Evolutionary conservation across 1,284 basidiomycete genomes (phyloP).

Genomic region (Wolfiporia cocos): DNA sequence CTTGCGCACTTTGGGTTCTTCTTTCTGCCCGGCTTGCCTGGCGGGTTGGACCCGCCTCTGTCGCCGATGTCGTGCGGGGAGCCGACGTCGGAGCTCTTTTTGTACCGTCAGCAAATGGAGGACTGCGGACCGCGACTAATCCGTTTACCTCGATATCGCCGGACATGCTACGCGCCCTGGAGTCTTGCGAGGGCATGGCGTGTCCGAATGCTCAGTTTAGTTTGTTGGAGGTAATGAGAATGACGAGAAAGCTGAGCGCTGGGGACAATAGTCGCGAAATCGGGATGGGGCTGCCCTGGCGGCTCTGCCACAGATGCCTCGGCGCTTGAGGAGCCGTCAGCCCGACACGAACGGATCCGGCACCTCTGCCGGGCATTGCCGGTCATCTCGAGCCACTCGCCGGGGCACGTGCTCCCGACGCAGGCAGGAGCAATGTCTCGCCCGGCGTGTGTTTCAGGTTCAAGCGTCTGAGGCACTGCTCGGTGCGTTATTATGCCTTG

Average conservation of each 20-base stretch:
- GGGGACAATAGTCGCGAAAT: not conserved
- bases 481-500: no score
- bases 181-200: slow-evolving; percentile 24
- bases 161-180: slow-evolving; percentile 53
- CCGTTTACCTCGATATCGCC: slow-evolving; percentile 50
- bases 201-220: no score
- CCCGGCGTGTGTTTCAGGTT: no score
- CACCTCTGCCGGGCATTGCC: not conserved
- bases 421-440: no score
- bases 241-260: not conserved
- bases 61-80: slow-evolving; percentile 37
- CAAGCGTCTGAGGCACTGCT: no score
- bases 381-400: no score
- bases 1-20: slow-evolving; percentile 74
- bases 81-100: slow-evolving; percentile 57
- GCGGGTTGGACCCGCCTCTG: slow-evolving; percentile 18
- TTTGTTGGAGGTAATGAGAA: no score
- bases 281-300: no score
- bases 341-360: slow-evolving; percentile 9
- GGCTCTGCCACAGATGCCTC: not conserved
- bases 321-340: not conserved
- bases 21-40: slow-evolving; percentile 71
- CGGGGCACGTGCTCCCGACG: no score
- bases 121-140: no score
- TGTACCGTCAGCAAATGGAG: slow-evolving; percentile 2